Conservation (phyloP, 805 yeast genomes). For the Schizosaccharomyces octosporus region DNA sequence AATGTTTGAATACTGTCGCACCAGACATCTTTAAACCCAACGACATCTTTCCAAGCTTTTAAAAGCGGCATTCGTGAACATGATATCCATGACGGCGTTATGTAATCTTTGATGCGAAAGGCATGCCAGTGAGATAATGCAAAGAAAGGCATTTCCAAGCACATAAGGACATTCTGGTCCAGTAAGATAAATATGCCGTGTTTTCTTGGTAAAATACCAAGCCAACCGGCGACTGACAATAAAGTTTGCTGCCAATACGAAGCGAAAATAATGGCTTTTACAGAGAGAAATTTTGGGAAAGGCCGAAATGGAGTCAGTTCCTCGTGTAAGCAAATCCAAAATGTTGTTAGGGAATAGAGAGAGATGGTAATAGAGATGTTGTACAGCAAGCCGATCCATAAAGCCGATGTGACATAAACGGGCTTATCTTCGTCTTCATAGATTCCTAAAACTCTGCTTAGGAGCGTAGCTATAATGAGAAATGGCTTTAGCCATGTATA, state of each 20-base stretch:
- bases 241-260: constrained; percentile 88
- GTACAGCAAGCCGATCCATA: constrained; percentile 47
- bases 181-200: constrained; percentile 17
- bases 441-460: constrained; percentile 23
- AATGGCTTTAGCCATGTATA: constrained; percentile 87
- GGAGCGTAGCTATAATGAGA: constrained; percentile 31
- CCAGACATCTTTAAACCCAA: constrained; percentile 51
- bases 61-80: constrained; percentile 37
- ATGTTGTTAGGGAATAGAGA: constrained; percentile 60
- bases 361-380: constrained; percentile 63
- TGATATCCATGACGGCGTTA: constrained; percentile 31
- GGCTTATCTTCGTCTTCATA: constrained; percentile 30
- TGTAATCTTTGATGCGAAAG: constrained; percentile 54
- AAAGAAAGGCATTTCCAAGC: constrained; percentile 65
- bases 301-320: constrained; percentile 67
- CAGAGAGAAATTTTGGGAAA: constrained; percentile 65
- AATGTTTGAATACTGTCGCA: constrained; percentile 50
- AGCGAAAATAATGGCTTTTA: constrained; percentile 80
- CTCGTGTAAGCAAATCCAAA: constrained; percentile 70
- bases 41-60: constrained; percentile 51
- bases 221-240: constrained; percentile 19
- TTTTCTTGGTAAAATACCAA: constrained; percentile 14
- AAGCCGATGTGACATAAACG: constrained; percentile 21
- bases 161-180: constrained; percentile 55
- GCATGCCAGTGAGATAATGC: constrained; percentile 76